Conservation (phyloP, 495 filamentous ascomycete genomes). For the Podospora pseudoanserina region DNA sequence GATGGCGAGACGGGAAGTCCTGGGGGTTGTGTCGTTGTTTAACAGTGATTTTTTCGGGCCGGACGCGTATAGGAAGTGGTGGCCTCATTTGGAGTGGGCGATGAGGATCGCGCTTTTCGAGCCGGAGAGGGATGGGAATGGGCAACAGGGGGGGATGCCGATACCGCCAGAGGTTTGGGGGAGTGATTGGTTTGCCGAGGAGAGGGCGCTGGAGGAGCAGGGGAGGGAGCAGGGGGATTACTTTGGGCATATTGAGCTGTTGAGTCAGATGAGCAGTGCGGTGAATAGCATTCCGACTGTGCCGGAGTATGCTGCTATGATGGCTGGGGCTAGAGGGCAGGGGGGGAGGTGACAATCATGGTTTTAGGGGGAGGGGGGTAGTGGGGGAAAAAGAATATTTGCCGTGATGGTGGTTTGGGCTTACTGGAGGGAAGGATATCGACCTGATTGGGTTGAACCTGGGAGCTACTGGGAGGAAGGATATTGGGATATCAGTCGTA, state of each 20-base stretch:
- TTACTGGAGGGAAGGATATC: background rate
- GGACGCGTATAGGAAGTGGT: slow-evolving; percentile 45
- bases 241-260: slow-evolving; percentile 47
- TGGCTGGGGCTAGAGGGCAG: slow-evolving; percentile 3
- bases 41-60: slow-evolving; percentile 42
- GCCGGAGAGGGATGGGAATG: background rate
- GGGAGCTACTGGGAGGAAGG: background rate
- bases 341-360: background rate
- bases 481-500: background rate
- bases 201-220: slow-evolving; percentile 28
- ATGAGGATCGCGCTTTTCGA: slow-evolving; percentile 49
- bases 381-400: background rate
- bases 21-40: slow-evolving; percentile 51
- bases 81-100: slow-evolving; percentile 55
- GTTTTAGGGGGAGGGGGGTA: background rate
- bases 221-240: slow-evolving; percentile 29
- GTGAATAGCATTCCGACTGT: slow-evolving; percentile 34
- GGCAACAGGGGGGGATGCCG: slow-evolving; percentile 26
- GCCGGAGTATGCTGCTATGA: slow-evolving; percentile 21
- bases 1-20: slow-evolving; percentile 53
- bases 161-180: slow-evolving; percentile 54
- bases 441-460: background rate
- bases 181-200: slow-evolving; percentile 44
- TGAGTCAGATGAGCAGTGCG: slow-evolving; percentile 44
- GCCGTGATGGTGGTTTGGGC: too few relatives aligned